phyloP scores from a whole-genome alignment of 495 filamentous ascomycete genomes.

The Lasiosphaeria miniovina region DNA sequence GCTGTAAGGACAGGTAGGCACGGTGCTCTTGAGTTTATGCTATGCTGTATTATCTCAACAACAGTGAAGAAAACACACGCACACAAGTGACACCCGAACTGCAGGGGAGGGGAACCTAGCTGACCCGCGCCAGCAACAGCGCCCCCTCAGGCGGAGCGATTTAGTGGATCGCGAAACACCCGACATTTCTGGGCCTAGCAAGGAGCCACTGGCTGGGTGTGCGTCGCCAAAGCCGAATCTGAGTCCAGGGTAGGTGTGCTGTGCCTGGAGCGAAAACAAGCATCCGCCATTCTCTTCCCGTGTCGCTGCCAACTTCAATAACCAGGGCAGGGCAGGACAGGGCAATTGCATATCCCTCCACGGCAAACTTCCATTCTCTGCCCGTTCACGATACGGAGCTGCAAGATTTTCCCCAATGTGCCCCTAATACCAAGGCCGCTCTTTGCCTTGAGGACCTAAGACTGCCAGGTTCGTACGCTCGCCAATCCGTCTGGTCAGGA shows the following conservation, averaged over 20 bases:
- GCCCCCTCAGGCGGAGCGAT: background rate
- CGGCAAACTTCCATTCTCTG: too few relatives aligned
- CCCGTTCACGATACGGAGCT: too few relatives aligned
- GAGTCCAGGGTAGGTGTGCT: background rate
- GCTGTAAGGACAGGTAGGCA: too few relatives aligned
- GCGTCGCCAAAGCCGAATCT: background rate
- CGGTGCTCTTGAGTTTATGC: too few relatives aligned
- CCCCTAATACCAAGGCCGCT: background rate
- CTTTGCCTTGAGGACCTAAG: background rate
- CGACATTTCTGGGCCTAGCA: background rate
- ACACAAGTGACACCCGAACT: too few relatives aligned
- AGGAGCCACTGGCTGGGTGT: background rate
- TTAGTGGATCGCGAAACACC: constrained; percentile 1
- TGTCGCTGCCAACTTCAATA: constrained; percentile 1
- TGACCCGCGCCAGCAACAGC: too few relatives aligned
- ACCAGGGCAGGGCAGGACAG: background rate
- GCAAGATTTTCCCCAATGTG: background rate
- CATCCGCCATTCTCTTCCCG: background rate
- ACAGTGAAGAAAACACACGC: too few relatives aligned
- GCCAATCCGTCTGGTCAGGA: background rate
- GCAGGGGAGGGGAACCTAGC: too few relatives aligned
- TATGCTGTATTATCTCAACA: too few relatives aligned
- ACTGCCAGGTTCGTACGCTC: background rate
- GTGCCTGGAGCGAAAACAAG: constrained; percentile 1
- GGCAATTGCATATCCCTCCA: too few relatives aligned